phyloP scores from a whole-genome alignment of 805 yeast species.

The Ogataea parapolymorpha region DNA sequence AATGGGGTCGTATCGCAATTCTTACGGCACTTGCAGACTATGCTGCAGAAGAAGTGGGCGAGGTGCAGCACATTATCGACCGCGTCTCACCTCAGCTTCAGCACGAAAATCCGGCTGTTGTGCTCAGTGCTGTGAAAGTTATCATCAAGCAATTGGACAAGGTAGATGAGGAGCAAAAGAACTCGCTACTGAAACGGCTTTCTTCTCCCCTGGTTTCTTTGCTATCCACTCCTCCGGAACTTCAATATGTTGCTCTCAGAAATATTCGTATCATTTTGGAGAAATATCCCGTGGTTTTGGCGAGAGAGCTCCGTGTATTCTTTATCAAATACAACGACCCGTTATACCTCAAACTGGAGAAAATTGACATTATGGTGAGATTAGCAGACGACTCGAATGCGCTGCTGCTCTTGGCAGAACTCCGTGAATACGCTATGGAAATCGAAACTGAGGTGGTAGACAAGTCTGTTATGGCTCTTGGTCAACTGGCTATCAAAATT shows the following conservation, averaged over 20 bases:
- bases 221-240: conserved; percentile 86
- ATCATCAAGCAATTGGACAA: conserved; percentile 64
- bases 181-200: conserved; percentile 59
- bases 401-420: conserved; percentile 58
- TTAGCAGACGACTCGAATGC: conserved; percentile 60
- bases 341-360: conserved; percentile 70
- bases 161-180: conserved; percentile 37
- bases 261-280: conserved; percentile 88
- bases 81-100: conserved; percentile 92
- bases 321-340: conserved; percentile 88
- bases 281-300: conserved; percentile 75
- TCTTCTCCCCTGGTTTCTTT: conserved; percentile 85
- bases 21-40: conserved; percentile 78
- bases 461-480: conserved; percentile 62
- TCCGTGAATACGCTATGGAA: conserved; percentile 80
- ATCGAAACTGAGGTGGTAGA: conserved; percentile 76
- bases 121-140: conserved; percentile 77
- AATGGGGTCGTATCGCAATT: conserved; percentile 96
- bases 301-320: conserved; percentile 81
- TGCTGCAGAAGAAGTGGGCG: conserved; percentile 50
- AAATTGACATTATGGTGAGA: conserved; percentile 70
- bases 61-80: conserved; percentile 83
- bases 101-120: conserved; percentile 96
- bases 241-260: conserved; percentile 89
- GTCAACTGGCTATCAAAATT: conserved; percentile 67